phyloP scores from a whole-genome alignment of 306 rosid genomes.

The Gynostemma pentaphyllum region DNA sequence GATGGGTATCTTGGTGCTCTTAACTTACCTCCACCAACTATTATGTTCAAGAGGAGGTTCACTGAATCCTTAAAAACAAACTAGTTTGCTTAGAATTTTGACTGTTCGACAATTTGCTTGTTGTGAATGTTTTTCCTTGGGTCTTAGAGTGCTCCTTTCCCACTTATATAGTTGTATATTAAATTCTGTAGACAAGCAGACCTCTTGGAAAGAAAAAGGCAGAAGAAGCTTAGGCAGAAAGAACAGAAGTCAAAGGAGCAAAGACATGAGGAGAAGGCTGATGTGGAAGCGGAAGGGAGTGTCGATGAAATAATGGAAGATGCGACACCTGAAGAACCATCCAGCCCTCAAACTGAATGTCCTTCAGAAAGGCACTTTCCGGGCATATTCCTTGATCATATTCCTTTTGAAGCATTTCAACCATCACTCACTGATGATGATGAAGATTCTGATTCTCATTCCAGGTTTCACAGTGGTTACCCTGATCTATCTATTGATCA shows the following conservation, averaged over 20 bases:
- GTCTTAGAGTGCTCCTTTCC: constrained; percentile 1
- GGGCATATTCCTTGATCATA: constrained; percentile 21
- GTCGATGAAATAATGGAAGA: constrained; percentile 21
- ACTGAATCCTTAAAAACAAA: background rate
- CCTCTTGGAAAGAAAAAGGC: constrained; percentile 59
- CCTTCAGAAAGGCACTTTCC: constrained; percentile 23
- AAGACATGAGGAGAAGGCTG: constrained; percentile 28
- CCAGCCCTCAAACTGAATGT: constrained; percentile 21
- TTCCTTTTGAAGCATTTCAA: constrained; percentile 20
- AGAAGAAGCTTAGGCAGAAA: constrained; percentile 71
- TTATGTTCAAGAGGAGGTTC: background rate
- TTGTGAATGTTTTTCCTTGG: background rate
- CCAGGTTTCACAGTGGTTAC: constrained; percentile 18
- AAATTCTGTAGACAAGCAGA: constrained; percentile 49
- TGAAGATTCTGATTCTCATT: constrained; percentile 19
- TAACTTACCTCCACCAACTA: background rate
- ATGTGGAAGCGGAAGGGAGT: constrained; percentile 20
- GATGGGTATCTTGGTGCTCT: background rate
- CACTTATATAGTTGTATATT: constrained; percentile 4
- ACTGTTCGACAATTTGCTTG: background rate
- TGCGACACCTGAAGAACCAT: constrained; percentile 28
- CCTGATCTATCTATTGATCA: constrained; percentile 18
- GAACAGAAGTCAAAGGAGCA: constrained; percentile 55
- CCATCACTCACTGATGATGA: constrained; percentile 28
- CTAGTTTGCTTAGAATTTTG: background rate